Evolutionary conservation across 768 basidiomycete genomes (phyloP), one percentile per base, ranked within the genome.

Genomic region (Dioszegia hungarica): DNA sequence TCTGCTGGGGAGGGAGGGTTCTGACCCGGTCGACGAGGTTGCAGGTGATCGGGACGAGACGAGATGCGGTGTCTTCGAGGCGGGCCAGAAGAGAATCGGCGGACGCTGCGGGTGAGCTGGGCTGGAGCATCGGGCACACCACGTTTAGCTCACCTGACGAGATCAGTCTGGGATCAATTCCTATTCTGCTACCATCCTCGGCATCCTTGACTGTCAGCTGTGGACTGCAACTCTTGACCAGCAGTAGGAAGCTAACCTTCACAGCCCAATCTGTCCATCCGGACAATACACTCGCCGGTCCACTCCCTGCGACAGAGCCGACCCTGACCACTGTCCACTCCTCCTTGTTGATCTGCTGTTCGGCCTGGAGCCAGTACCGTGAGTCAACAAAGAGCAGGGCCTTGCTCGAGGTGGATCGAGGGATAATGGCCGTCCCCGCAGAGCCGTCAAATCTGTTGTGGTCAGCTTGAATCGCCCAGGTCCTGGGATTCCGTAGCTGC

Each of bases 1-100:
- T 31, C 10, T 87, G 83, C 57, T 87, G 86, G 2, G 77, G 48
- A 1, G 89, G 89, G 17, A 43, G 33, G n/a, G 59, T 34, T 19
- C 61, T 66, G 24, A 68, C 56, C 17, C 40, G 38, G 55, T 75
- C 74, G 44, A 75, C 51, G 20, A 75, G 63, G 55, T 75, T 73
- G 33, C 29, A 11, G 17, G 46, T 17, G 49, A 68, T 39, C 2
- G 66, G 53, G 9, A 72, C 34, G 38, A 73, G 66, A 11, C 58
- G 43, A 17, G 67, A 66, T 29, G 60, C 38, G 4, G 68, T 61
- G 11, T 46, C 54, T 8, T 29, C 17, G 46, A 44, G 33, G 17
- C 39, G 19, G 19, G 34, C n/a, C n/a, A 55, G 17, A 8, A 41
- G 19, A 10, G 20, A 14, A 17, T 56, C 36, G 9, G 44, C 55